These are phyloP conservation scores for Straminergon stramineum DNA, from an alignment of 225 moss, liverwort and hornwort species.

Conservation along the genomic window DNA sequence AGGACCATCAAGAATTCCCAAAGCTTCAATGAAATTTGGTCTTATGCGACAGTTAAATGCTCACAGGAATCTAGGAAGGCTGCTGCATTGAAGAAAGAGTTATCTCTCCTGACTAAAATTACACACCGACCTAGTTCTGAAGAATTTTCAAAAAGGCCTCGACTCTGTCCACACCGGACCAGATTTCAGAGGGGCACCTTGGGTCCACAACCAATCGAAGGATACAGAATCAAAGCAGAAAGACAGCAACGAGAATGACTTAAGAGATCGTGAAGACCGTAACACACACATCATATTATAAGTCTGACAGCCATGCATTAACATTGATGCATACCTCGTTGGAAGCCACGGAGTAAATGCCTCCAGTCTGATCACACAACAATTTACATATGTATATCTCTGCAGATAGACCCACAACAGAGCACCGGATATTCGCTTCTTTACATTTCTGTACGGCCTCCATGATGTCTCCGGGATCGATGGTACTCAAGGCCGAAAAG, in stretches of 20 bases:
- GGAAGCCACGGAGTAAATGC: constrained; percentile 83
- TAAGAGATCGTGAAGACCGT: not conserved
- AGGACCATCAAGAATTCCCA: not conserved
- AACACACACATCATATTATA: not conserved
- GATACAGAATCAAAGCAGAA: not conserved
- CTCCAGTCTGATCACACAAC: constrained; percentile 78
- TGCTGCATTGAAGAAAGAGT: not conserved
- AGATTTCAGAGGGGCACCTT: not conserved
- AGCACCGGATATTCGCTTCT: constrained; percentile 75
- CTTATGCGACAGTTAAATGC: not conserved
- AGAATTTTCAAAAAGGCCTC: not conserved
- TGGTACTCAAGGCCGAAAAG: constrained; percentile 87
- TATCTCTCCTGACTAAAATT: not conserved
- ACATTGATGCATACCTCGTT: constrained; percentile 54
- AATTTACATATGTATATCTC: constrained; percentile 93
- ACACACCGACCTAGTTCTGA: not conserved
- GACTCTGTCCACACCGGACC: not conserved
- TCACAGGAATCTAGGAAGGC: not conserved
- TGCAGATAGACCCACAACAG: constrained; percentile 81
- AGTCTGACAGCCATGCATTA: not conserved
- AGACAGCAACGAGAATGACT: not conserved
- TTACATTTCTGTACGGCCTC: constrained; percentile 71
- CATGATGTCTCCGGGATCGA: constrained; percentile 87
- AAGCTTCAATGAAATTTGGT: not conserved
- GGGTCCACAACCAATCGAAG: not conserved